phyloP scores from a whole-genome alignment of 2,329 filamentous ascomycete species.

The Aspergillus sclerotialis region DNA sequence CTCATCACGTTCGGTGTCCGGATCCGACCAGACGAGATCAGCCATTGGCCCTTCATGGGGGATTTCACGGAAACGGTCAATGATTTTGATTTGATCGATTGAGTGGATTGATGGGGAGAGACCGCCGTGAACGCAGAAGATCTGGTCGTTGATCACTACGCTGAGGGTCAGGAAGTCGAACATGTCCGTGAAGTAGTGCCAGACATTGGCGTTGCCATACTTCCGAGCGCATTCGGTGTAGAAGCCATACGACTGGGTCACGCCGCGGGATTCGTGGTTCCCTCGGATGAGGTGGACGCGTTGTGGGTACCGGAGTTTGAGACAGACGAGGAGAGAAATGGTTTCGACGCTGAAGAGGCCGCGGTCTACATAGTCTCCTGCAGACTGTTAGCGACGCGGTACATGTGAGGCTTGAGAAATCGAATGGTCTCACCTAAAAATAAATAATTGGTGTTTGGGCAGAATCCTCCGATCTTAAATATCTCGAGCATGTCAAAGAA shows the following conservation, averaged over 20 bases:
- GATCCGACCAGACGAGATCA: slow-evolving; percentile 98
- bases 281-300: slow-evolving; percentile 94
- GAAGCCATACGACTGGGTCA: slow-evolving; percentile 98
- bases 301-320: slow-evolving; percentile 93
- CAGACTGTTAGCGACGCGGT: slow-evolving; percentile 7
- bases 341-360: slow-evolving; percentile 99
- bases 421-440: slow-evolving; percentile 64
- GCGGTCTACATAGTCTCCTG: slow-evolving; percentile 95
- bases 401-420: background rate
- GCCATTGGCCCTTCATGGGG: slow-evolving; percentile 99
- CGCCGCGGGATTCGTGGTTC: slow-evolving; percentile 95
- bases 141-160: slow-evolving; percentile 97
- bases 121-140: slow-evolving; percentile 96
- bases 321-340: slow-evolving; percentile 92
- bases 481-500: slow-evolving; percentile 99
- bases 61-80: slow-evolving; percentile 96
- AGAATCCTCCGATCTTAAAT: slow-evolving; percentile 95
- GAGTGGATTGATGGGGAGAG: slow-evolving; percentile 89
- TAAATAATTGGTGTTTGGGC: slow-evolving; percentile 95
- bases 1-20: slow-evolving; percentile 93
- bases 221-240: slow-evolving; percentile 98
- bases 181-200: slow-evolving; percentile 99
- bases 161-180: slow-evolving; percentile 96
- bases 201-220: slow-evolving; percentile 97
- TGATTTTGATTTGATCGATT: slow-evolving; percentile 99